Evolutionary conservation across 2,329 filamentous ascomycete genomes (phyloP), one percentile per base, ranked within the genome.

Genomic region (Trichophyton simii): DNA sequence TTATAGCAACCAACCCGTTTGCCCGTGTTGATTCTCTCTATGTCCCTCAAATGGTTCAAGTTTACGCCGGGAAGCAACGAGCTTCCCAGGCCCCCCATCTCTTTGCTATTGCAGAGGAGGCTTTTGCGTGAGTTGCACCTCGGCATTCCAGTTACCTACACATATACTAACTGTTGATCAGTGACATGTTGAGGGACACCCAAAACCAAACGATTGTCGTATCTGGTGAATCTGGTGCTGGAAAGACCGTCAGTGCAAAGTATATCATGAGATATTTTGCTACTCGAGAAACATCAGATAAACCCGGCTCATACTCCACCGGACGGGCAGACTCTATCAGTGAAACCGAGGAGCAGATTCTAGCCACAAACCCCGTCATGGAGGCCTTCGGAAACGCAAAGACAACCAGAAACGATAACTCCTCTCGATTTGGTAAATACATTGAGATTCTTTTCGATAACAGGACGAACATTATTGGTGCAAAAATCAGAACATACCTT

Each of bases 211-310:
- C 94, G 44, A 89, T 99, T 65, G 94, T 99, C 60, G 94, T 99
- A n/a, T 99, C 94, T 41, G 94, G 94, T 73, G 94, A 99, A 77
- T 99, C 94, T 60, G 94, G 94, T 83, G 94, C 94, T 66, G 94
- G 94, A 71, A 99, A 99, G 80, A 99, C 94, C 3, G 94, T 99
- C 74, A 97, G 92, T 76, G 94, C 94, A 69, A 99, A 99, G 79
- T 97, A 99, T 77, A 97, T 99, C 73, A 99, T 99, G 94, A 86
- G 94, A 70, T 99, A 99, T 79, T 99, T 99, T 76, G 94, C 94
- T 65, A 99, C 94, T 50, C 86, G 94, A 83, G 94, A 96, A 76
- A 87, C 91, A 6, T 91, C 94, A 61, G 90, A 95, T 69, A 89
- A 91, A 72, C 87, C 90, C 15, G 87, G 87, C 57, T 87, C 85